Evolutionary conservation across 352 stramenopile species (phyloP), one percentile per base, ranked within the genome.

Genomic region (Blastocystis sp.): DNA sequence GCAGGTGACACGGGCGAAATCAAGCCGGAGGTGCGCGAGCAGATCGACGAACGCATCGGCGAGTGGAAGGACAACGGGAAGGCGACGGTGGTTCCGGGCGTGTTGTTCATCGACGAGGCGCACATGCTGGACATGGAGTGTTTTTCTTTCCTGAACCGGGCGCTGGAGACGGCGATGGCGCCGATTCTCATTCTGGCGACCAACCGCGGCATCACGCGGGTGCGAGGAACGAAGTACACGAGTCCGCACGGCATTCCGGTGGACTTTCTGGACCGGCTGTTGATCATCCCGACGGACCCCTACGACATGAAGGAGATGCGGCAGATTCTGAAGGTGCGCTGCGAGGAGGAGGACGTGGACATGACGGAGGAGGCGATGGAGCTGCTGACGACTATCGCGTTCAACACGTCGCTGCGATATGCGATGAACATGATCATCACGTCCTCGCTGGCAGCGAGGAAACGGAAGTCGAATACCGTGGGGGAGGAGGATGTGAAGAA

Each of bases 41-140:
- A 99, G 89, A 98, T 99, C 88, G 95, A 99, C 91, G 91, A 91
- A 21, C 98, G 98, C 87, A 96, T 99, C 0, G 89, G 93, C 18
- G 95, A 98, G 87, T 92, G 90, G 89, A 69, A 89, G 24, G 90
- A 92, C 87, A 93, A 97, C 87, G 94, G 94, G 84, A 97, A 97
- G 87, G 96, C 96, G 21, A 98, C 94, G 21, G 97, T 99, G 76
- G 94, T 99, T 21, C 96, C 96, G 0, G 96, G 96, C 4, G 96
- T 99, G 53, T 89, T 99, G 8, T 99, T 99, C 89, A 98, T 99
- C 87, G 96, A 99, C 87, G 96, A 99, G 89, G 92, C 93, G 18
- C 96, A 99, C 90, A 99, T 99, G 96, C 90, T 99, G 29, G 96
- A 99, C 89, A 98, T 99, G 86, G 96, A 99, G 89, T 99, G 95